Evolutionary conservation across 352 stramenopile genomes (phyloP).

Genomic region (Phytophthora ramorum): DNA sequence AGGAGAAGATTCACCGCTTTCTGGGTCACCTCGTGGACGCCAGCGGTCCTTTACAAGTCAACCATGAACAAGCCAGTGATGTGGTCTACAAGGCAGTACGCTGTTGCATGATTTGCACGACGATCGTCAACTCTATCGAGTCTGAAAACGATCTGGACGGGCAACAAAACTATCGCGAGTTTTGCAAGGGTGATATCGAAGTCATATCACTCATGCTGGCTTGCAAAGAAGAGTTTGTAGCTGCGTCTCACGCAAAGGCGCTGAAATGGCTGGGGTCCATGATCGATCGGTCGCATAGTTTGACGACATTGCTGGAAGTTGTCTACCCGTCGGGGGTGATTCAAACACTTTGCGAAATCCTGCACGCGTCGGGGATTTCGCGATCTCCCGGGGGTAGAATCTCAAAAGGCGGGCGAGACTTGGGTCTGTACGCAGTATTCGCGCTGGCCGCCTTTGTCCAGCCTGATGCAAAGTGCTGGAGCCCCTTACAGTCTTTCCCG

Average conservation of each 20-base stretch:
- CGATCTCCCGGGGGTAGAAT: slow-evolving; percentile 62
- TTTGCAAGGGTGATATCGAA: slow-evolving; percentile 55
- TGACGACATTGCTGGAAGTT: slow-evolving; percentile 65
- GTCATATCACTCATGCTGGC: slow-evolving; percentile 52
- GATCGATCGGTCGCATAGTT: slow-evolving; percentile 64
- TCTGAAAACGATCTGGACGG: neutral
- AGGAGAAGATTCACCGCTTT: slow-evolving; percentile 38
- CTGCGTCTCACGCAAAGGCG: slow-evolving; percentile 52
- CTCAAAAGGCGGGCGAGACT: slow-evolving; percentile 47
- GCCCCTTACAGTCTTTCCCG: slow-evolving; percentile 60
- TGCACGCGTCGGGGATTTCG: slow-evolving; percentile 50
- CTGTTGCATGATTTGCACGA: slow-evolving; percentile 70
- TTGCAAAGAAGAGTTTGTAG: slow-evolving; percentile 36
- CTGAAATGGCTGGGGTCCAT: slow-evolving; percentile 86
- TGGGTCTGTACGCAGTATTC: slow-evolving; percentile 68
- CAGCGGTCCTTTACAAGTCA: slow-evolving; percentile 1
- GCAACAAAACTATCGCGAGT: slow-evolving; percentile 47
- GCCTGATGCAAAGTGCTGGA: slow-evolving; percentile 67
- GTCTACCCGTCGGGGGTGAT: slow-evolving; percentile 64
- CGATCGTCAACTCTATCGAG: slow-evolving; percentile 54
- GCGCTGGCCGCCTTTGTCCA: slow-evolving; percentile 77
- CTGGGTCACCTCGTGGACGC: slow-evolving; percentile 26
- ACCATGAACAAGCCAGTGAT: slow-evolving; percentile 37
- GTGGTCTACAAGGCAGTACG: slow-evolving; percentile 65
- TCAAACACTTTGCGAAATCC: slow-evolving; percentile 66